phyloP scores from a whole-genome alignment of 148 eudicot species.

The Rhododendron williamsianum region DNA sequence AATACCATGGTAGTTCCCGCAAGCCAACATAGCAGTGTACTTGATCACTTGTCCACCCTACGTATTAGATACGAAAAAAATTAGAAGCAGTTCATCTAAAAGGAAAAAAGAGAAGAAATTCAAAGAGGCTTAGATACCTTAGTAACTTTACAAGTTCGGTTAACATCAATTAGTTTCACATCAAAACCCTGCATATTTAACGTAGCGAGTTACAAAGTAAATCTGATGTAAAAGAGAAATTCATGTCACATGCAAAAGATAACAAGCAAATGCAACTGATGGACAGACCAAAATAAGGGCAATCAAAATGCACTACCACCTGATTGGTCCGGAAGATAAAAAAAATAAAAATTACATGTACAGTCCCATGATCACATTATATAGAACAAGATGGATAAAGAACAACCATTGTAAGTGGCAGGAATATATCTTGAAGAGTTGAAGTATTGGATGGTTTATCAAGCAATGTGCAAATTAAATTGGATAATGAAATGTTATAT shows the following conservation, averaged over 20 bases:
- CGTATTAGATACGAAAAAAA: constrained; percentile 8
- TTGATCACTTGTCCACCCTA: constrained; percentile 87
- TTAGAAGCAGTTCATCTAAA: background rate
- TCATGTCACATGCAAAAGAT: background rate
- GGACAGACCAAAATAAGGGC: background rate
- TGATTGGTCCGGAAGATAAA: background rate
- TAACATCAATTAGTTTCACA: constrained; percentile 68
- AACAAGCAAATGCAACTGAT: background rate
- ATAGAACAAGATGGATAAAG: background rate
- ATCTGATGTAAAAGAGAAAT: background rate
- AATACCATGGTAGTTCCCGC: constrained; percentile 90
- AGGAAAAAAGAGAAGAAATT: background rate
- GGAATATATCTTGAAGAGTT: background rate
- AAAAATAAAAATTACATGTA: background rate
- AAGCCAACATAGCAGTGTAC: constrained; percentile 75
- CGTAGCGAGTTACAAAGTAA: background rate
- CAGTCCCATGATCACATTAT: background rate
- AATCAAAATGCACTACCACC: background rate
- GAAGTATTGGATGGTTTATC: background rate
- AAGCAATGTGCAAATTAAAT: background rate
- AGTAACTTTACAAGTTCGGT: constrained; percentile 79
- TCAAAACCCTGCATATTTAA: constrained; percentile 71
- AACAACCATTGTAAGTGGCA: background rate
- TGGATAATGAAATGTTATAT: background rate
- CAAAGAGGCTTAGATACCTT: constrained; percentile 41